phyloP scores from a whole-genome alignment of 1,139 yeast species.

The Diutina rugosa region DNA sequence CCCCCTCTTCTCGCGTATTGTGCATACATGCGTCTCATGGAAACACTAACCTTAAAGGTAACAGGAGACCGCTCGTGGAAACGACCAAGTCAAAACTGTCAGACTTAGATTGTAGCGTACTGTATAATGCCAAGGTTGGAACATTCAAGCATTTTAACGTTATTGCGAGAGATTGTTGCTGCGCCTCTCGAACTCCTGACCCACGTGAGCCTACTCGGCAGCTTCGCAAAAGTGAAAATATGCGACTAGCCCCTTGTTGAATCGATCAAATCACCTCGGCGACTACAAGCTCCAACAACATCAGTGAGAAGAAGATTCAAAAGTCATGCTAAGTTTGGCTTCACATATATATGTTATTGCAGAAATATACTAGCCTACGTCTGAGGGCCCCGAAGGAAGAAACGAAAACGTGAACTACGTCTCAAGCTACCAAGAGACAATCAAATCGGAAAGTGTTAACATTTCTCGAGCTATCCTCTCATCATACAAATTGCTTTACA shows the following conservation, averaged over 20 bases:
- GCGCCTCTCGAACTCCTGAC: not conserved
- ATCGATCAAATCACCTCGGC: not conserved
- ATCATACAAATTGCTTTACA: not conserved
- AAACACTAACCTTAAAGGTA: no score
- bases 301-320: no score
- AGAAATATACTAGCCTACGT: no score
- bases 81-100: no score
- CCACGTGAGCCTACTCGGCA: not conserved
- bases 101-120: no score
- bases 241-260: not conserved
- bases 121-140: no score
- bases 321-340: no score
- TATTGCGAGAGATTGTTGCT: not conserved
- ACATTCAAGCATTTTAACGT: not conserved
- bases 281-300: not conserved
- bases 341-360: no score
- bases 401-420: no score
- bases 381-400: no score
- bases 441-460: not conserved
- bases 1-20: not conserved
- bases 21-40: not conserved
- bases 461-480: not conserved
- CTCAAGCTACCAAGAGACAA: no score
- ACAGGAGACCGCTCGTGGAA: no score
- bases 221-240: not conserved